A percentile compares a stretch with the other conserved stretches of the same genome.
These are phyloP conservation scores for Drosera capensis DNA, from an alignment of 148 eudicot genomes.

Conservation along the genomic window DNA sequence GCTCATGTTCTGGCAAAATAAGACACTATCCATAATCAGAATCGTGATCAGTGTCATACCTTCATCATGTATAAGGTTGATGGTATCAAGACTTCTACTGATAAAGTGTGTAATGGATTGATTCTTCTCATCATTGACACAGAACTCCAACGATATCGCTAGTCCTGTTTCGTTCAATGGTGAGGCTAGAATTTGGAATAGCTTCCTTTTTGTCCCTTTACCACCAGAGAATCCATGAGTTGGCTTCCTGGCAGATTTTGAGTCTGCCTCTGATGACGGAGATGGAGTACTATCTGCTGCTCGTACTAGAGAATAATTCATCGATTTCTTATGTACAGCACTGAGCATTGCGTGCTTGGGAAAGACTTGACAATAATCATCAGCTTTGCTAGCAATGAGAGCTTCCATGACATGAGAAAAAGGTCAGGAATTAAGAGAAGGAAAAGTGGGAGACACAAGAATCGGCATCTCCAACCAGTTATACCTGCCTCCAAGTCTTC, in stretches of 20 bases:
- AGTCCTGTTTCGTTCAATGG: constrained; percentile 13
- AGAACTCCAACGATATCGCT: constrained; percentile 7
- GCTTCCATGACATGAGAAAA: constrained; percentile 21
- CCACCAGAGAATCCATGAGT: constrained; percentile 18
- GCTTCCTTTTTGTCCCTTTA: constrained; percentile 9
- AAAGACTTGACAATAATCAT: constrained; percentile 62
- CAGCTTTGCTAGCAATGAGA: constrained; percentile 15
- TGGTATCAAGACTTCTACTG: constrained; percentile 10
- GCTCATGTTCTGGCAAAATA: too few relatives aligned
- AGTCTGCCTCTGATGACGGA: constrained; percentile 34
- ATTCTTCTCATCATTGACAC: constrained; percentile 3
- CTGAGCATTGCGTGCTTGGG: constrained; percentile 60
- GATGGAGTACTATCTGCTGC: constrained; percentile 21
- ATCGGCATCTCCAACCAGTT: constrained; percentile 1
- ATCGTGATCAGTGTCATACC: constrained; percentile 16
- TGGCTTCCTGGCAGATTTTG: constrained; percentile 32
- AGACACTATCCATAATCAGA: neutral
- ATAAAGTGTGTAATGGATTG: constrained; percentile 4
- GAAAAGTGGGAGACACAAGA: constrained; percentile 5
- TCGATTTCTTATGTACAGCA: constrained; percentile 76
- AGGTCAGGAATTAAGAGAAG: constrained; percentile 1
- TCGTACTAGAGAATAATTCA: constrained; percentile 44
- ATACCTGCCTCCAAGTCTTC: constrained; percentile 66
- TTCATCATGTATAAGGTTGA: constrained; percentile 11
- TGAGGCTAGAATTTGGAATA: constrained; percentile 4